Percentiles rank a stretch among this genome's conserved stretches.
Conservation (phyloP, 306 rosid species). For the Lathyrus sativus region DNA sequence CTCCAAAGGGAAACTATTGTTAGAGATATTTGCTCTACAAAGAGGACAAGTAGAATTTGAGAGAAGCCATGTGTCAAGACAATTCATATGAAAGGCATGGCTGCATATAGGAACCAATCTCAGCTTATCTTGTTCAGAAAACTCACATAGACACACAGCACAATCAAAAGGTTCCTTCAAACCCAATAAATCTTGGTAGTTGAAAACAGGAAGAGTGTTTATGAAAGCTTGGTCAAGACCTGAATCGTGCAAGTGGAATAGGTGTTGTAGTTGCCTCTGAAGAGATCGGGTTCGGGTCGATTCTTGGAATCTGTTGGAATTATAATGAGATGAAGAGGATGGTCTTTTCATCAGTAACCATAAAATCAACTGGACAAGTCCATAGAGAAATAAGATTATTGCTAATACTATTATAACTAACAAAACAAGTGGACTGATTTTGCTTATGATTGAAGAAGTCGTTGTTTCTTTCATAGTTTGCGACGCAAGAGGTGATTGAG, state of each 20-base stretch:
- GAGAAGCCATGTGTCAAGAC: slow-evolving; percentile 91
- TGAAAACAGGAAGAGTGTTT: slow-evolving; percentile 73
- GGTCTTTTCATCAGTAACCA: slow-evolving; percentile 59
- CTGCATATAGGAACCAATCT: slow-evolving; percentile 78
- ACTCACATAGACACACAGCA: slow-evolving; percentile 77
- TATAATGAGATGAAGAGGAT: slow-evolving; percentile 50
- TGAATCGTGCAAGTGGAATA: slow-evolving; percentile 74
- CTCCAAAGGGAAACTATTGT: slow-evolving; percentile 39
- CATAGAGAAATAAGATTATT: slow-evolving; percentile 66
- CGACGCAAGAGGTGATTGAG: slow-evolving; percentile 37
- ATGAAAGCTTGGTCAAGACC: slow-evolving; percentile 75
- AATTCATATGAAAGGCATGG: slow-evolving; percentile 81
- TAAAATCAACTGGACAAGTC: slow-evolving; percentile 63
- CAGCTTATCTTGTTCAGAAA: slow-evolving; percentile 62
- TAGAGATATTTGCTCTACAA: slow-evolving; percentile 61
- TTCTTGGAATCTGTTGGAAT: slow-evolving; percentile 60
- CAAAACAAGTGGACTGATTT: slow-evolving; percentile 63
- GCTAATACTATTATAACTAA: slow-evolving; percentile 70
- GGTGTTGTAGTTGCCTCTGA: slow-evolving; percentile 88
- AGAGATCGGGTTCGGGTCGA: slow-evolving; percentile 48
- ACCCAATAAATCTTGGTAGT: slow-evolving; percentile 62
- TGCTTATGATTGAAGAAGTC: slow-evolving; percentile 50
- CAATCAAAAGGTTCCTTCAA: slow-evolving; percentile 80
- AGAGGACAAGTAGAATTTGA: slow-evolving; percentile 91
- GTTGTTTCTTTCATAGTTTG: slow-evolving; percentile 45